Evolutionary conservation across 192 early-diverging fungal genomes (phyloP).

Genomic region (Gamsiella multidivaricata): DNA sequence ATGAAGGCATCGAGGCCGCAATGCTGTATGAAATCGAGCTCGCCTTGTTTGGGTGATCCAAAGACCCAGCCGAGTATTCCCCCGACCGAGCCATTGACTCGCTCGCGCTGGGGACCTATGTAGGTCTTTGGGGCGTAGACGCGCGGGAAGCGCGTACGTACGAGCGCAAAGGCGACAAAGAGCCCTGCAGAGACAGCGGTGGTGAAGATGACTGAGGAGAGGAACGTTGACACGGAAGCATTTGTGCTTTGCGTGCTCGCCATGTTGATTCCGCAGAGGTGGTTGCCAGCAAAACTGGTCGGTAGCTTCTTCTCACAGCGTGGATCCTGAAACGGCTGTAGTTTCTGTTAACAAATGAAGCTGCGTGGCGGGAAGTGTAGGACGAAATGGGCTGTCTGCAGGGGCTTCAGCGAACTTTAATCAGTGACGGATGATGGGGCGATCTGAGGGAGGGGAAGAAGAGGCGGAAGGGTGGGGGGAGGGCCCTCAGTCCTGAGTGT

Average conservation of each 20-base stretch:
- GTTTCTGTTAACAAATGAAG: too few relatives aligned
- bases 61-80: conserved; percentile 70
- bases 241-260: conserved; percentile 22
- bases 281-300: too few relatives aligned
- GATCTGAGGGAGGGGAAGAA: too few relatives aligned
- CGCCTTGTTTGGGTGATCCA: conserved; percentile 57
- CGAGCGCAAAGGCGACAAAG: conserved; percentile 69
- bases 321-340: too few relatives aligned
- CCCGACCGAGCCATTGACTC: conserved; percentile 46
- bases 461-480: too few relatives aligned
- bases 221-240: conserved; percentile 71
- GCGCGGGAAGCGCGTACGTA: conserved; percentile 68
- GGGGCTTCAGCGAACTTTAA: too few relatives aligned
- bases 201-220: conserved; percentile 77
- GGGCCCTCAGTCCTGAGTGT: too few relatives aligned
- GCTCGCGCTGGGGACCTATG: conserved; percentile 57
- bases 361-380: too few relatives aligned
- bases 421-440: too few relatives aligned
- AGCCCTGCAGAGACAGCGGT: conserved; percentile 59
- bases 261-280: neutral
- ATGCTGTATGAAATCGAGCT: conserved; percentile 56
- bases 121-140: conserved; percentile 81
- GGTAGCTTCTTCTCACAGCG: too few relatives aligned
- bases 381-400: too few relatives aligned
- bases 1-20: conserved; percentile 81